Evolutionary conservation across 495 filamentous ascomycete species (phyloP).

Genomic region (Talaromyces thailandensis): DNA sequence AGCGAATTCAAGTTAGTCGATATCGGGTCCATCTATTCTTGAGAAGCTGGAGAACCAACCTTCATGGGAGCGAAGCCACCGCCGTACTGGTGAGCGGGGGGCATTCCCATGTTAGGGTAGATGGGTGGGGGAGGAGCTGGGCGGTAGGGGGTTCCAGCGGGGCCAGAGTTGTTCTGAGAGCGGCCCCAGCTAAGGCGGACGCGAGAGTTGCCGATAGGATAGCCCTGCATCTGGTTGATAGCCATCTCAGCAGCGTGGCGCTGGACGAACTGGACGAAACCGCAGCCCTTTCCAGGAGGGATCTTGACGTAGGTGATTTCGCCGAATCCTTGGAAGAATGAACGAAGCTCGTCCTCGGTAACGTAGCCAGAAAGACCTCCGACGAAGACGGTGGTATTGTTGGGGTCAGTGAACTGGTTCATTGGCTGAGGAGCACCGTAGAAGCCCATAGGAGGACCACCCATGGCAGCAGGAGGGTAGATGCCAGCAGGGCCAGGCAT

Average conservation of each 20-base stretch:
- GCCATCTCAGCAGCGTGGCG: conserved; percentile 99
- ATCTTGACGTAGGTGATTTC: conserved; percentile 99
- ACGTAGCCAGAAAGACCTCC: conserved; percentile 97
- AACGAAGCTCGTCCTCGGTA: conserved; percentile 97
- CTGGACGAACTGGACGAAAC: conserved; percentile 98
- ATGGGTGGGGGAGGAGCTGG: conserved; percentile 84
- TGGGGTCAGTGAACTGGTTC: conserved; percentile 99
- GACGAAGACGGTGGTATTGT: conserved; percentile 99
- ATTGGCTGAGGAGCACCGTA: conserved; percentile 86
- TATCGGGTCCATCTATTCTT: not conserved
- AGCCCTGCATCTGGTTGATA: conserved; percentile 99
- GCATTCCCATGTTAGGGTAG: conserved; percentile 80
- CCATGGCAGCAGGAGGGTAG: conserved; percentile 56
- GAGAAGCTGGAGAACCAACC: conserved; percentile 37
- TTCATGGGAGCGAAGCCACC: conserved; percentile 64
- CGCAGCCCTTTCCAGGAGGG: conserved; percentile 96
- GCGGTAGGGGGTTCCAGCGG: conserved; percentile 92
- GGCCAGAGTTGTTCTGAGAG: conserved; percentile 97
- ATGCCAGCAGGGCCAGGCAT: conserved; percentile 38
- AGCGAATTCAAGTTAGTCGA: not conserved
- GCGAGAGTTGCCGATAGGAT: conserved; percentile 97
- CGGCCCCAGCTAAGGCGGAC: conserved; percentile 96
- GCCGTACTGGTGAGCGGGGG: conserved; percentile 63
- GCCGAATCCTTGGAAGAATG: conserved; percentile 99
- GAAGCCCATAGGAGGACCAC: conserved; percentile 69